Base-by-base conservation (phyloP, 495 filamentous ascomycete species). In the Hyaloscypha finlandica region DNA sequence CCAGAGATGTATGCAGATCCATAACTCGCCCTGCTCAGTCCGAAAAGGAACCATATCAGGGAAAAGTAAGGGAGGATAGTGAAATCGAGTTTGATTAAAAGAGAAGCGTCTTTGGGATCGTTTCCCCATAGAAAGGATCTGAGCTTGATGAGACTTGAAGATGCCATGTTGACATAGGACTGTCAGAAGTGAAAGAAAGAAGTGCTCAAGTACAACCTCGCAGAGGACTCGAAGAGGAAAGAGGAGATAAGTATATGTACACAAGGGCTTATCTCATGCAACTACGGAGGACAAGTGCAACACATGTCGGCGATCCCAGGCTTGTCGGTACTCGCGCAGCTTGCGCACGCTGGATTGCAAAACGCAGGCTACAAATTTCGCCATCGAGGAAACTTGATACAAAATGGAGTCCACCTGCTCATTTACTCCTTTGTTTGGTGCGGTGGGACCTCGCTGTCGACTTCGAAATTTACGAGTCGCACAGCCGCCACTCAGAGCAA, bases 1-100 rank as follows among this genome's bases (percentile, higher is more conserved):
- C 76, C 76, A 58, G 76, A 77, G 61, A 78, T 77, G 62, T 79
- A 79, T 2, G 77, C 77, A 11, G 76, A 74, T 20, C 74, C 77
- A 45, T 79, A 79, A 57, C 77, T 79, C 25, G 77, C 68, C 30
- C 77, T 70, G 1, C 76, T 80, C 25, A 80, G 39, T 29, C 59
- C 59, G 20, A 62, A 62, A 22, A 51, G 59, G 20, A 62, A 62
- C 59, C 37, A 48, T 8, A 62, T 51, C 35, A 62, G 39, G 6
- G 59, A 62, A 35, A 51, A 51, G 39, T 62, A 51, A 8, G 59
- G 37, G 20, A 62, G 39, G 39, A 62, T 62, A 8, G 59, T 62
- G 37, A 62, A 62, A 30, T 62, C 59, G 35, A 62, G 37, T 31
- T 62, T 62, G 59, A 62, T 25, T 12, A 62, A 35, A 4, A 62